Base-by-base conservation (phyloP, 2,329 filamentous ascomycete species). In the Rutstroemia sp. region DNA sequence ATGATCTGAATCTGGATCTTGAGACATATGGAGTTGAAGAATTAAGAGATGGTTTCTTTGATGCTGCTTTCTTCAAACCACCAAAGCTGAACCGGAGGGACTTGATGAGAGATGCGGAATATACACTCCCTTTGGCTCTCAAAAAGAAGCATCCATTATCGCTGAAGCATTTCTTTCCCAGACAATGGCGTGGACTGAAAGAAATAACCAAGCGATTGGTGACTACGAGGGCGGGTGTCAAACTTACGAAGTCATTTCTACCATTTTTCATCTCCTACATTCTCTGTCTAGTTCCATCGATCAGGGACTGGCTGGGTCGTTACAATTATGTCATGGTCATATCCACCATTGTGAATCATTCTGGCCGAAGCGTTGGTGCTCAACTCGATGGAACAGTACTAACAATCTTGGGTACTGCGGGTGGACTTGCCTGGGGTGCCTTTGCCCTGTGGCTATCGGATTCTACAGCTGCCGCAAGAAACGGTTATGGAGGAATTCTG, bases 301-400 rank as follows among this genome's bases (percentile, higher is more conserved):
- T 77, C 4, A 71, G 72, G n/a, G 56, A 66, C n/a, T 79, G 75
- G 74, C 70, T 83, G 4, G 81, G 81, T 2, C 72, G 69, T 16
- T 79, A 81, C 61, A 73, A 73, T 60, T 83, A 82, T 61, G 74
- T 83, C 58, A 77, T 81, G 72, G 75, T 73, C 4, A 67, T 84
- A 49, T 83, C 80, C 2, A 71, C 77, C n/a, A 74, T 83, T 19
- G 62, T 83, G 46, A 83, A 83, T 57, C 81, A 84, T 61, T 74
- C 81, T 3, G 79, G 77, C 21, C 73, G 81, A 39, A 76, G 78
- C 1, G 63, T 83, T 52, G 81, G 81, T 5, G 75, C 79, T 12
- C 80, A 84, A 61, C 66, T 83, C 21, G 81, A 84, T 63, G 81
- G 81, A 2, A 69, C 76, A 4, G 55, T 80, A 44, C 67, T 79